These are phyloP conservation scores for Hemileccinum rubropunctum DNA, from an alignment of 768 basidiomycete genomes.

Conservation along the genomic window DNA sequence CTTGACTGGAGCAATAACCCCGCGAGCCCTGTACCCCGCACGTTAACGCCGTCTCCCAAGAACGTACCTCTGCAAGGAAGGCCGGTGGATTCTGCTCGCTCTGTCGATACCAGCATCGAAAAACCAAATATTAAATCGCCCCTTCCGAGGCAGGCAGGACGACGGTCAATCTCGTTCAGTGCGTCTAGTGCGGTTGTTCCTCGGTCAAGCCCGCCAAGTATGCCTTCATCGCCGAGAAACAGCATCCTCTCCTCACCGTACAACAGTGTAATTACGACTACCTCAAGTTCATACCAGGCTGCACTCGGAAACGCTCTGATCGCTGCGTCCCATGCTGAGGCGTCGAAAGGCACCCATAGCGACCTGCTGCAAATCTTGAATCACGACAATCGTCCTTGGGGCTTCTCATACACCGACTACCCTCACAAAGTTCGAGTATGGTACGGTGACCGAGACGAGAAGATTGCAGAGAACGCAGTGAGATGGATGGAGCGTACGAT, in stretches of 20 bases:
- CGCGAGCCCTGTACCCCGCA: slow-evolving; percentile 9
- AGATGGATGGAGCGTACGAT: slow-evolving; percentile 90
- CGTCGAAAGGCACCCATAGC: slow-evolving; percentile 83
- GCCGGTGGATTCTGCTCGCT: slow-evolving; percentile 15
- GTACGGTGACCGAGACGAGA: slow-evolving; percentile 94
- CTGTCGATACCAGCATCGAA: slow-evolving; percentile 30
- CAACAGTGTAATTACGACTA: slow-evolving; percentile 19
- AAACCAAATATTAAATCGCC: slow-evolving; percentile 35
- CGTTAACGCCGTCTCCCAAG: slow-evolving; percentile 19
- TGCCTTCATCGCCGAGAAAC: slow-evolving; percentile 52
- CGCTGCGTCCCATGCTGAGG: slow-evolving; percentile 94
- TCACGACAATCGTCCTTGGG: slow-evolving; percentile 85
- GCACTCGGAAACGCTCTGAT: slow-evolving; percentile 87
- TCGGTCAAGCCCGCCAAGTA: slow-evolving; percentile 43
- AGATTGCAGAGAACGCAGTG: slow-evolving; percentile 87
- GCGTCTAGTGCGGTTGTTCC: slow-evolving; percentile 27
- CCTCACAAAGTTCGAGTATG: slow-evolving; percentile 78
- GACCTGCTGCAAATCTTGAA: slow-evolving; percentile 93
- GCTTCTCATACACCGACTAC: slow-evolving; percentile 83
- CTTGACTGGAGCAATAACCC: slow-evolving; percentile 46
- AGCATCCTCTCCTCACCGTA: slow-evolving; percentile 37
- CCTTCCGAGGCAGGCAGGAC: slow-evolving; percentile 50
- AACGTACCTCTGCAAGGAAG: slow-evolving; percentile 17
- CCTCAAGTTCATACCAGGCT: slow-evolving; percentile 46
- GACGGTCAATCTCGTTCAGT: slow-evolving; percentile 70